Conservation (phyloP, 768 basidiomycete genomes). For the Ramaria sp. region DNA sequence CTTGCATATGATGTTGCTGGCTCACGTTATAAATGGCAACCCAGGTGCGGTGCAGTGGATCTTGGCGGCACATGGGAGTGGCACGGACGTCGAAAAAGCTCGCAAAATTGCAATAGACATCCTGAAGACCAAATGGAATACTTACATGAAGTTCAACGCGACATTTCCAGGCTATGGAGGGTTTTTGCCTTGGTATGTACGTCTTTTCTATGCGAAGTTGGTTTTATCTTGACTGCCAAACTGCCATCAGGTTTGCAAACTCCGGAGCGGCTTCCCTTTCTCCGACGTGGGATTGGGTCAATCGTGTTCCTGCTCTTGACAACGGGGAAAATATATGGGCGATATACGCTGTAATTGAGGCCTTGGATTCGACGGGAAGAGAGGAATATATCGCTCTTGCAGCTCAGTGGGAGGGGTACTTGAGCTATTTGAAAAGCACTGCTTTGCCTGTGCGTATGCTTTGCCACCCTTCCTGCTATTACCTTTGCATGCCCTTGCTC, state of each 20-base stretch:
- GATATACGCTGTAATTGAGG: background rate
- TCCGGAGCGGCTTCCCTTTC: background rate
- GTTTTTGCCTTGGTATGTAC: background rate
- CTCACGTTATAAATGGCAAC: background rate
- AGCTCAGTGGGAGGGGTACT: background rate
- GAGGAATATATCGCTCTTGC: background rate
- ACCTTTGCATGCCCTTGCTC: background rate
- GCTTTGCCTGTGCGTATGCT: background rate
- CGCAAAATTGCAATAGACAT: background rate
- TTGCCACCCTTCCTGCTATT: background rate
- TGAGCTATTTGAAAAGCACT: background rate
- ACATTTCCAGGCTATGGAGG: background rate
- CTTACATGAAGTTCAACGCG: background rate
- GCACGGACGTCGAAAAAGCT: background rate
- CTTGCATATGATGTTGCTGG: constrained; percentile 1
- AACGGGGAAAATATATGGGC: constrained; percentile 4
- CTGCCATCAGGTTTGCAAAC: background rate
- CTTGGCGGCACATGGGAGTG: background rate
- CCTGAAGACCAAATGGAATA: background rate
- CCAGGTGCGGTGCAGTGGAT: background rate
- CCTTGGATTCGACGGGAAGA: background rate
- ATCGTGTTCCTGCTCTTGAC: constrained; percentile 1
- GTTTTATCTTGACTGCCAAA: background rate
- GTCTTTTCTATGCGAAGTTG: background rate
- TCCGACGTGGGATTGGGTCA: constrained; percentile 1